Percentiles rank a stretch among this genome's conserved stretches.
Conservation (phyloP, 225 moss, liverwort and hornwort species). For the Pseudisothecium myosuroides region DNA sequence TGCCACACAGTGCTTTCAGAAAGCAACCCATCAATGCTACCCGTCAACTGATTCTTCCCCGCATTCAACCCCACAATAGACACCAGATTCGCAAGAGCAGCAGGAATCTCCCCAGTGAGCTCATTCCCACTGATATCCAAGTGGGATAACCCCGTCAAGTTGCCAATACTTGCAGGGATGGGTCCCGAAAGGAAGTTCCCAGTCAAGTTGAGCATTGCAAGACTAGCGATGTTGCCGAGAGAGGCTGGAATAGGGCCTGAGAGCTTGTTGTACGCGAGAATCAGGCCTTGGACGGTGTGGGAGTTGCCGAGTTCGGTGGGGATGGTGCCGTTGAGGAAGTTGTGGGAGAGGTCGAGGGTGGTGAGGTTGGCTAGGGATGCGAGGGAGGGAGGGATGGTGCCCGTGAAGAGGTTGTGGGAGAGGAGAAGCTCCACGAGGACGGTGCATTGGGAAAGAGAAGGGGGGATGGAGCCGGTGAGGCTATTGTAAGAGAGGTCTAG, state of each 20-base stretch:
- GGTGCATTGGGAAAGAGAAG: constrained; percentile 19
- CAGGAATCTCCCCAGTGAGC: constrained; percentile 40
- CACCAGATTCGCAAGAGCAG: constrained; percentile 52
- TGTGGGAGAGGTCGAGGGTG: constrained; percentile 24
- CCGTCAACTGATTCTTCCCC: constrained; percentile 34
- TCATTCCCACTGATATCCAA: constrained; percentile 41
- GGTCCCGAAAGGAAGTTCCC: constrained; percentile 35
- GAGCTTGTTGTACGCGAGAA: constrained; percentile 40
- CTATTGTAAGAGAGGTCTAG: constrained; percentile 71
- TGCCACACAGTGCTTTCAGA: constrained; percentile 47
- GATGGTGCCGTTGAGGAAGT: constrained; percentile 27
- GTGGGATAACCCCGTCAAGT: constrained; percentile 26
- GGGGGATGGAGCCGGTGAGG: constrained; percentile 30
- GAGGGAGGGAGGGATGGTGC: constrained; percentile 25
- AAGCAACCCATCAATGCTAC: constrained; percentile 37
- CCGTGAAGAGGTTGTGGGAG: constrained; percentile 33
- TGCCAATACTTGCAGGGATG: constrained; percentile 39
- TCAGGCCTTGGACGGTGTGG: constrained; percentile 28
- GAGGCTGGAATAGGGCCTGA: constrained; percentile 29
- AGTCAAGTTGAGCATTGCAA: constrained; percentile 37
- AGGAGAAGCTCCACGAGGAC: constrained; percentile 44
- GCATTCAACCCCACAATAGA: constrained; percentile 54
- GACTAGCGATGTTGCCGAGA: constrained; percentile 29
- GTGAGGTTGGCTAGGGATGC: constrained; percentile 22
- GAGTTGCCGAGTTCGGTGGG: constrained; percentile 24